These are phyloP conservation scores for Debaryomyces nepalensis DNA, from an alignment of 1,139 yeast species.

Conservation along the genomic window DNA sequence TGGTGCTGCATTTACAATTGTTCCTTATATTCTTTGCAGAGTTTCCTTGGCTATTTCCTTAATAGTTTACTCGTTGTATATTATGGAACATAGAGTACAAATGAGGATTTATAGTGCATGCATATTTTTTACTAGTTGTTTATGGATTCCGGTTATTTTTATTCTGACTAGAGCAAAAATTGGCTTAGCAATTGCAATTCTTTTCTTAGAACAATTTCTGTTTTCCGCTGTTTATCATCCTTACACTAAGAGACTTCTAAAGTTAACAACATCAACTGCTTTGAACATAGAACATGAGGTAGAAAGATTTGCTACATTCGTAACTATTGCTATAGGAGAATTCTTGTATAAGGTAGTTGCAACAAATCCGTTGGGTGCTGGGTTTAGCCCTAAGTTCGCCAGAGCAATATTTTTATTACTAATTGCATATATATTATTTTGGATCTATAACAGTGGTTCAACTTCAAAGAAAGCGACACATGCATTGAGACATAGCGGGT, in stretches of 20 bases:
- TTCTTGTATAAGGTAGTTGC: slow-evolving; percentile 64
- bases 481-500: slow-evolving; percentile 55
- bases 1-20: slow-evolving; percentile 49
- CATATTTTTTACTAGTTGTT: slow-evolving; percentile 36
- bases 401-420: slow-evolving; percentile 56
- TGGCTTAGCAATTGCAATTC: slow-evolving; percentile 47
- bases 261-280: slow-evolving; percentile 58
- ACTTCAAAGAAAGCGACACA: slow-evolving; percentile 55
- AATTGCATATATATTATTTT: slow-evolving; percentile 55
- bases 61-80: slow-evolving; percentile 51
- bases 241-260: slow-evolving; percentile 43
- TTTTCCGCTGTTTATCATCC: slow-evolving; percentile 51
- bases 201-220: slow-evolving; percentile 46
- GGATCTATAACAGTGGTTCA: slow-evolving; percentile 62
- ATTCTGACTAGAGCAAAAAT: slow-evolving; percentile 51
- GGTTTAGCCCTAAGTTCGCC: slow-evolving; percentile 49
- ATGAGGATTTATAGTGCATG: slow-evolving; percentile 45
- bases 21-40: slow-evolving; percentile 54
- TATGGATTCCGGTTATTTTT: slow-evolving; percentile 55
- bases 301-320: slow-evolving; percentile 62
- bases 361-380: slow-evolving; percentile 49
- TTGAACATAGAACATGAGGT: slow-evolving; percentile 70
- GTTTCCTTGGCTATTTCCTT: slow-evolving; percentile 40
- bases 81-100: slow-evolving; percentile 60
- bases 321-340: slow-evolving; percentile 69